Evolutionary conservation across 495 filamentous ascomycete species (phyloP).

Genomic region (Aspergillus leporis): DNA sequence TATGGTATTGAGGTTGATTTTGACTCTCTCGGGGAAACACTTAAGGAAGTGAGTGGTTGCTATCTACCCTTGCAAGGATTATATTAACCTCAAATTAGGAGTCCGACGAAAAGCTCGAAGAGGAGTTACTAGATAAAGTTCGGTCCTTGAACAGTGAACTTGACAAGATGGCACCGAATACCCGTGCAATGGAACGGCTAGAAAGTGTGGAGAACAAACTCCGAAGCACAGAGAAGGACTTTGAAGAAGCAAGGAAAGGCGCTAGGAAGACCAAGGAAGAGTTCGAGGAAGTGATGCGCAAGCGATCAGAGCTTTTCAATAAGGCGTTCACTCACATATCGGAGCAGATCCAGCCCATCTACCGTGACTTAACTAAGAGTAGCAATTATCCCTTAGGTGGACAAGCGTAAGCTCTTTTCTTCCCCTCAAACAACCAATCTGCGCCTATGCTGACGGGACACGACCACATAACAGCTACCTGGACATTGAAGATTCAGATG

Average conservation of each 20-base stretch:
- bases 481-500: constrained; percentile 87
- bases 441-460: constrained; percentile 3
- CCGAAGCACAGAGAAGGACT: constrained; percentile 82
- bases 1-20: constrained; percentile 95
- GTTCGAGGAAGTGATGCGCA: constrained; percentile 77
- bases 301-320: constrained; percentile 88
- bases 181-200: constrained; percentile 91
- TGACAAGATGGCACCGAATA: constrained; percentile 92
- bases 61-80: not conserved
- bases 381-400: constrained; percentile 85
- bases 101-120: constrained; percentile 70
- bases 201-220: constrained; percentile 82
- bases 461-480: constrained; percentile 60
- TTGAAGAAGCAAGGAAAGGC: constrained; percentile 73
- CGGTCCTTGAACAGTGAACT: constrained; percentile 71
- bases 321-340: constrained; percentile 93
- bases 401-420: constrained; percentile 60
- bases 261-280: constrained; percentile 75
- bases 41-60: constrained; percentile 68
- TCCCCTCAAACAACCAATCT: not conserved
- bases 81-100: constrained; percentile 49
- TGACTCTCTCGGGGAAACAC: constrained; percentile 78
- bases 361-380: constrained; percentile 89
- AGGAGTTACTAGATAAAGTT: constrained; percentile 78
- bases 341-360: constrained; percentile 89